These are phyloP conservation scores for Thielaviopsis musarum DNA, from an alignment of 2,329 filamentous ascomycete species.

Conservation along the genomic window DNA sequence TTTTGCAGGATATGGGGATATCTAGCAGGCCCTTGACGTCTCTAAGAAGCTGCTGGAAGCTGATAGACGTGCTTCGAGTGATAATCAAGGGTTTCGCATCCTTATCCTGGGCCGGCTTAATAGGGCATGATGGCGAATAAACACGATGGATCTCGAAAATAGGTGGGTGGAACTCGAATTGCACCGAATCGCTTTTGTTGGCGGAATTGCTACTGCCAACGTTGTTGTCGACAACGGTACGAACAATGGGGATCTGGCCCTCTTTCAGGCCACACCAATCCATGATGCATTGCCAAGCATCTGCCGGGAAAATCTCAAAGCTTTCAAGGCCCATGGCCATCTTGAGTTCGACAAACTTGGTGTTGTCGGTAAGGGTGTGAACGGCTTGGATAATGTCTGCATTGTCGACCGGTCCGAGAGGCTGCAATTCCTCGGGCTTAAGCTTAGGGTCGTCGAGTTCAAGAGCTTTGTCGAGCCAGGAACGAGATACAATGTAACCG, in stretches of 20 bases:
- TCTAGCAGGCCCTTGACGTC: conserved; percentile 51
- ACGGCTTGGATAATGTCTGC: conserved; percentile 56
- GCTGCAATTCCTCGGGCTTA: conserved; percentile 40
- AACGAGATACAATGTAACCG: conserved; percentile 61
- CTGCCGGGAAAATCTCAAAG: conserved; percentile 59
- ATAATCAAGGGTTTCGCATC: conserved; percentile 46
- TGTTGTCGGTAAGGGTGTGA: conserved; percentile 30
- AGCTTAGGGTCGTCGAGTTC: conserved; percentile 42
- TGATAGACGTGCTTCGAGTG: conserved; percentile 53
- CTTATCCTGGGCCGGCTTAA: conserved; percentile 40
- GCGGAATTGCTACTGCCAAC: conserved; percentile 33
- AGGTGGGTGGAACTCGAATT: conserved; percentile 72
- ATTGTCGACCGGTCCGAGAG: conserved; percentile 72
- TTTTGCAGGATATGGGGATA: conserved; percentile 54
- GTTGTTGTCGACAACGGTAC: conserved; percentile 63
- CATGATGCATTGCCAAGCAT: conserved; percentile 67
- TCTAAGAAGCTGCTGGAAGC: conserved; percentile 58
- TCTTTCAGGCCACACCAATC: conserved; percentile 66
- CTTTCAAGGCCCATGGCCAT: conserved; percentile 51
- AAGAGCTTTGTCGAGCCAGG: conserved; percentile 62
- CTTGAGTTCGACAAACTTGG: conserved; percentile 56
- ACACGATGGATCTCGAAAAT: conserved; percentile 75
- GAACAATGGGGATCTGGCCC: conserved; percentile 53
- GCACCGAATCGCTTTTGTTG: conserved; percentile 35
- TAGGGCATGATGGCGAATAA: conserved; percentile 40